These are phyloP conservation scores for Allium sativum DNA, from an alignment of 106 monocot species.

Conservation along the genomic window DNA sequence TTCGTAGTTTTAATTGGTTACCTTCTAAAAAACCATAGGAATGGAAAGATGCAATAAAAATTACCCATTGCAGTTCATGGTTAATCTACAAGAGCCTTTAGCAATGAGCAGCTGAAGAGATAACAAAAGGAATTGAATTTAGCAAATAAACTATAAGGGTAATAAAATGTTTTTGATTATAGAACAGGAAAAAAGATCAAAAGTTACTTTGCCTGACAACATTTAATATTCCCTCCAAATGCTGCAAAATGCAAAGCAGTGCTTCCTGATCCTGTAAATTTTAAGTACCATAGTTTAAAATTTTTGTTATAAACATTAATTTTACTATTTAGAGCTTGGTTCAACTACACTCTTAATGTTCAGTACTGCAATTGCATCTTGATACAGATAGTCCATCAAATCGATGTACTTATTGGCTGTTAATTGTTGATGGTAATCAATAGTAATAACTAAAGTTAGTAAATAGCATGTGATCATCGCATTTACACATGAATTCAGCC, in stretches of 20 bases:
- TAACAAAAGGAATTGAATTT: not conserved
- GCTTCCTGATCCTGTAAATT: constrained; percentile 65
- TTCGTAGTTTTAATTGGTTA: not conserved
- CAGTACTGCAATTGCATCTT: no score
- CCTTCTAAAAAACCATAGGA: not conserved
- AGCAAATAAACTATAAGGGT: not conserved
- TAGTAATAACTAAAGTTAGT: no score
- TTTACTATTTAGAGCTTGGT: no score
- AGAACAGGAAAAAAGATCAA: not conserved
- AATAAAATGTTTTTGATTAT: not conserved
- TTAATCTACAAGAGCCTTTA: constrained; percentile 58
- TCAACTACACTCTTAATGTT: no score
- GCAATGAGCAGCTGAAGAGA: constrained; percentile 53
- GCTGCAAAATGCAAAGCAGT: constrained; percentile 91
- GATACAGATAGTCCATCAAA: no score
- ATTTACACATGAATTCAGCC: no score
- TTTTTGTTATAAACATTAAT: no score
- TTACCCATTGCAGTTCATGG: constrained; percentile 82
- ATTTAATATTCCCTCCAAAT: constrained; percentile 60
- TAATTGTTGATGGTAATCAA: no score
- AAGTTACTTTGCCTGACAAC: constrained; percentile 61
- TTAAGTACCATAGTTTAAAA: no score
- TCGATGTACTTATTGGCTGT: no score
- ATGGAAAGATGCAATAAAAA: not conserved
- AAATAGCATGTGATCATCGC: no score